Evolutionary conservation across 768 basidiomycete genomes (phyloP), one percentile per base, ranked within the genome.

Genomic region (Leccinum incarnatum): DNA sequence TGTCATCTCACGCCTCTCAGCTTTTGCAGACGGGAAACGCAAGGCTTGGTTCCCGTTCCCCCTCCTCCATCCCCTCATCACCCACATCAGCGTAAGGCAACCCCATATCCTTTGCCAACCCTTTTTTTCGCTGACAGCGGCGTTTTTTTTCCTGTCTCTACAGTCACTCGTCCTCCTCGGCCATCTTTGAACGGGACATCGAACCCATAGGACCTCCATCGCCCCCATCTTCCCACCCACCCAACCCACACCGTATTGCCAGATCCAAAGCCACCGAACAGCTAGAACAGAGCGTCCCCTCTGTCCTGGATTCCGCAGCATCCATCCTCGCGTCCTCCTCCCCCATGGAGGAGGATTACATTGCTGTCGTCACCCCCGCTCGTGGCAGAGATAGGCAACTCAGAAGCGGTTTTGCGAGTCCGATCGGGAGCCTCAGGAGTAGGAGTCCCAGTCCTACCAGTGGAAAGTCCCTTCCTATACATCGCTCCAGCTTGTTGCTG

Each of bases 161-260:
- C 54, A 62, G 65, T 1, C 84, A 90, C 66, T 93, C 91, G 0
- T 91, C 90, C 0, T 91, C 90, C 0, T 93, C 91, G 1, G 92
- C 93, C 37, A 95, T 95, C 57, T 95, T 95, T 60, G 93, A 95
- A 74, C 85, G 93, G 36, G 93, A 95, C 70, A 93, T 95, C 62
- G 93, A 94, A 64, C 87, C 87, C 15, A 55, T 74, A 1, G 66
- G 68, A 5, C 69, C 72, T 0, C 67, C 70, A 64, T 80, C 74
- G 34, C 80, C 67, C 59, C 73, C 56, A 48, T 65, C 77, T 71
- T 65, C 77, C 62, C 78, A 63, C 56, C 78, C 72, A 2, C 69
- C 65, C 27, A 87, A 91, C 67, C 89, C 91, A 0, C 91, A 91
- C 69, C 83, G 87, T 29, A 88, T 85, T 53, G 82, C 90, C 0